Percentiles rank a stretch among this genome's conserved stretches.
Evolutionary conservation across 1,139 yeast species (phyloP).

Genomic region (Lodderomyces orthopsilosis): DNA sequence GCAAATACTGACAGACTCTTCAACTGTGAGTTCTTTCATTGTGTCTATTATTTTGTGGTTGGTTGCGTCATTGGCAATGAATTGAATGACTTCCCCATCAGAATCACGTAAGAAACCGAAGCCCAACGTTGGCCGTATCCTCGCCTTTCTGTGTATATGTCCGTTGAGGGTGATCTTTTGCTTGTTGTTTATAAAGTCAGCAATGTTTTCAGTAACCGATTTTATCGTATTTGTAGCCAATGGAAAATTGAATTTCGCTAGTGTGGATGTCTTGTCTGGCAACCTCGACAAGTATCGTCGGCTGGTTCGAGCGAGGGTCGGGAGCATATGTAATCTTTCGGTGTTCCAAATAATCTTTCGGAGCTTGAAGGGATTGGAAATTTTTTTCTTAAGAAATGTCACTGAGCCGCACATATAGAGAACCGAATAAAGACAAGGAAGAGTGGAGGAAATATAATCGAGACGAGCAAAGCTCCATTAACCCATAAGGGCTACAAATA

Average conservation of each 20-base stretch:
- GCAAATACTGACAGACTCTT: constrained; percentile 71
- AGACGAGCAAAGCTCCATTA: no score
- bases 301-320: background rate
- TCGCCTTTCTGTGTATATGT: constrained; percentile 76
- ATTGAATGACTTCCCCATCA: constrained; percentile 65
- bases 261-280: constrained; percentile 23
- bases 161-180: constrained; percentile 56
- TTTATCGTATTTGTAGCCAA: constrained; percentile 32
- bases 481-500: no score
- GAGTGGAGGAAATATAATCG: no score
- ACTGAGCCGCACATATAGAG: no score
- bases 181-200: constrained; percentile 15
- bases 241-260: constrained; percentile 40
- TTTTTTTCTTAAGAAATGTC: no score
- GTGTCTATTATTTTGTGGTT: constrained; percentile 32
- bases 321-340: background rate
- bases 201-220: constrained; percentile 11
- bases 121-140: constrained; percentile 41
- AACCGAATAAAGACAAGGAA: no score
- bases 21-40: constrained; percentile 54
- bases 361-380: background rate
- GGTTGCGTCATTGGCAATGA: constrained; percentile 44
- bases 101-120: constrained; percentile 77
- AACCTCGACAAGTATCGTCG: constrained; percentile 14
- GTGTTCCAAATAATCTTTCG: no score